Percentiles rank a stretch among this genome's conserved stretches.
These are phyloP conservation scores for Phytopythium kandeliae DNA, from an alignment of 352 stramenopile species.

Conservation along the genomic window DNA sequence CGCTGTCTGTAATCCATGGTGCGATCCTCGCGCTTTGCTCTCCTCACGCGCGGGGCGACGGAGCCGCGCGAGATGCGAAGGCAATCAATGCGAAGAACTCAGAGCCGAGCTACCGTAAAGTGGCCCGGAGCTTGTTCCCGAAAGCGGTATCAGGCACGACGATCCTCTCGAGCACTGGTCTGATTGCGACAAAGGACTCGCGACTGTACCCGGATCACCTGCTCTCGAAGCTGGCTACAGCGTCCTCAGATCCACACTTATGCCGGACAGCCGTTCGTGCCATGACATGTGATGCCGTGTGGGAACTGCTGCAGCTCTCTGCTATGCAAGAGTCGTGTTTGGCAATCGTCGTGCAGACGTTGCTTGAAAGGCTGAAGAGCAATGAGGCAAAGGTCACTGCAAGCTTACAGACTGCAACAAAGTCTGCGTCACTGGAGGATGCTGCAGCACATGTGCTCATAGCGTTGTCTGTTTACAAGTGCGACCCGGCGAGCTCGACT, in stretches of 20 bases:
- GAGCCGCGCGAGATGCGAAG: neutral
- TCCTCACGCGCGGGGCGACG: conserved; percentile 27
- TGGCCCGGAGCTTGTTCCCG: conserved; percentile 64
- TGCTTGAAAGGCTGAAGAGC: conserved; percentile 22
- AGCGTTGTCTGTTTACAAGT: neutral
- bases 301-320: conserved; percentile 46
- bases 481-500: conserved; percentile 2
- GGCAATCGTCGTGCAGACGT: conserved; percentile 21
- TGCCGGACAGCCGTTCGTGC: conserved; percentile 44
- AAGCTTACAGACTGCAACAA: conserved; percentile 24
- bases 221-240: conserved; percentile 51
- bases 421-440: conserved; percentile 16
- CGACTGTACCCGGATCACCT: conserved; percentile 65
- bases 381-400: conserved; percentile 39
- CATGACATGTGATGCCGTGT: conserved; percentile 51
- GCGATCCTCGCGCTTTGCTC: conserved; percentile 64
- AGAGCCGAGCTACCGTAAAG: conserved; percentile 18
- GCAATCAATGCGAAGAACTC: conserved; percentile 1
- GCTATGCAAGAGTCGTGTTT: conserved; percentile 39
- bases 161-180: conserved; percentile 57
- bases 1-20: conserved; percentile 59
- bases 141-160: conserved; percentile 36
- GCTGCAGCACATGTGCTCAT: conserved; percentile 13
- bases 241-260: conserved; percentile 39
- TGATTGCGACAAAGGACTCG: conserved; percentile 72